Evolutionary conservation across 2,329 filamentous ascomycete species (phyloP).

Genomic region (Chalaropsis thielavioides): DNA sequence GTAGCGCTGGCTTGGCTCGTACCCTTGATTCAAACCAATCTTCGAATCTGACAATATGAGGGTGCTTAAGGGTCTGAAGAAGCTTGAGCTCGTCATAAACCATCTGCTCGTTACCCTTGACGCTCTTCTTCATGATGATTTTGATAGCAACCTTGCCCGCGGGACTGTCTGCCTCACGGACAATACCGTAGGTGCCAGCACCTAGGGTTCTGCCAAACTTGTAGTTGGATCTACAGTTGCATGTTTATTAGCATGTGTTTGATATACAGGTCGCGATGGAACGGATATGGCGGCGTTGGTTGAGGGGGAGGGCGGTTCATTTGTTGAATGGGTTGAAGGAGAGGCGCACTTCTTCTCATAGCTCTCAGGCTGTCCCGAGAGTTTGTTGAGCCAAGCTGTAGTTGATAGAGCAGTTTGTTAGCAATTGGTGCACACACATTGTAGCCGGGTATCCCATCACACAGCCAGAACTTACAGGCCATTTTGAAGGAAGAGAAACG

Average conservation of each 20-base stretch:
- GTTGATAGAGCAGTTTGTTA: constrained; percentile 16
- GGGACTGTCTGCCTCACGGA: constrained; percentile 79
- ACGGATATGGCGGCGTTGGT: neutral
- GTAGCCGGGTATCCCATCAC: neutral
- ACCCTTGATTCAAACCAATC: constrained; percentile 99
- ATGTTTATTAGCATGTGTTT: constrained; percentile 21
- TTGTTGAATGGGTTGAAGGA: constrained; percentile 8
- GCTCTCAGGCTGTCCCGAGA: constrained; percentile 90
- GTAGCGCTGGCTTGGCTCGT: constrained; percentile 24
- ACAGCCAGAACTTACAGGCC: constrained; percentile 27
- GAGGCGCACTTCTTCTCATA: constrained; percentile 85
- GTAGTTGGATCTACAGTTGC: constrained; percentile 56
- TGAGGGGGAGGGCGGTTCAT: neutral
- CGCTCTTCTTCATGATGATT: constrained; percentile 99
- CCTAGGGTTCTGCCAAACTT: constrained; percentile 85
- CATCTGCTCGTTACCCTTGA: constrained; percentile 96
- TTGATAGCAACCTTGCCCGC: constrained; percentile 81
- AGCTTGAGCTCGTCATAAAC: constrained; percentile 94
- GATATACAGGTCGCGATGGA: constrained; percentile 9
- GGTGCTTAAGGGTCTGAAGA: constrained; percentile 79
- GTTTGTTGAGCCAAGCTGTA: constrained; percentile 57
- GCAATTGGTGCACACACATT: neutral
- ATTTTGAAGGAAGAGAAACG: constrained; percentile 22
- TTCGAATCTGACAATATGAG: constrained; percentile 91
- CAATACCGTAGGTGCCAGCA: constrained; percentile 95